Conservation (phyloP, 1,139 yeast species). For the Candida buenavistaensis region DNA sequence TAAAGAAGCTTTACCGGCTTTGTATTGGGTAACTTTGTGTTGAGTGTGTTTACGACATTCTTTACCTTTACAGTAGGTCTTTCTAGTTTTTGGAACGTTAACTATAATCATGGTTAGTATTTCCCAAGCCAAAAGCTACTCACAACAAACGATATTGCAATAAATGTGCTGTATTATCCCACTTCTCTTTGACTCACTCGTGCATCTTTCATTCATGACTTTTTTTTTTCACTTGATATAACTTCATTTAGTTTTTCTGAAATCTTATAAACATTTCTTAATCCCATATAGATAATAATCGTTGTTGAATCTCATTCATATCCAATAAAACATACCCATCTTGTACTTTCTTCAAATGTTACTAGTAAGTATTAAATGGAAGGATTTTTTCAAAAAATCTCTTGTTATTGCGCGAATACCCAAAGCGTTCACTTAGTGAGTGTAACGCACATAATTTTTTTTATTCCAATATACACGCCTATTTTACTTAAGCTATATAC, state of each 20-base stretch:
- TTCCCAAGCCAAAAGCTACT: constrained; percentile 1
- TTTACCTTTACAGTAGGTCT: constrained; percentile 99
- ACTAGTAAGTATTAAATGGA: constrained; percentile 3
- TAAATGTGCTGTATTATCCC: too few relatives aligned
- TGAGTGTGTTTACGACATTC: constrained; percentile 99
- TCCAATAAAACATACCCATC: constrained; percentile 12
- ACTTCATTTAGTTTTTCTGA: too few relatives aligned
- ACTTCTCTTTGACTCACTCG: too few relatives aligned
- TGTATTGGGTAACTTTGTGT: constrained; percentile 99
- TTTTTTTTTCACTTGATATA: too few relatives aligned
- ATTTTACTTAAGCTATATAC: not conserved
- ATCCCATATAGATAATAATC: too few relatives aligned
- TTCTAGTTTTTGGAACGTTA: constrained; percentile 99
- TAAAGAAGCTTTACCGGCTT: constrained; percentile 99
- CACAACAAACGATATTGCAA: too few relatives aligned
- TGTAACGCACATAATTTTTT: not conserved
- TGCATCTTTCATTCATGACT: too few relatives aligned
- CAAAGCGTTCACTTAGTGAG: too few relatives aligned
- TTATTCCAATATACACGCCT: not conserved
- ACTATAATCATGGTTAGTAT: constrained; percentile 54
- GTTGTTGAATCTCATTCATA: too few relatives aligned
- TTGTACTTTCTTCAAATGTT: constrained; percentile 7
- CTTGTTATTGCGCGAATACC: constrained; percentile 6
- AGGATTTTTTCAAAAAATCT: constrained; percentile 6
- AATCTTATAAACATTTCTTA: too few relatives aligned